Base-by-base conservation (phyloP, 1,139 yeast genomes). In the Debaryomycetaceae sp. region DNA sequence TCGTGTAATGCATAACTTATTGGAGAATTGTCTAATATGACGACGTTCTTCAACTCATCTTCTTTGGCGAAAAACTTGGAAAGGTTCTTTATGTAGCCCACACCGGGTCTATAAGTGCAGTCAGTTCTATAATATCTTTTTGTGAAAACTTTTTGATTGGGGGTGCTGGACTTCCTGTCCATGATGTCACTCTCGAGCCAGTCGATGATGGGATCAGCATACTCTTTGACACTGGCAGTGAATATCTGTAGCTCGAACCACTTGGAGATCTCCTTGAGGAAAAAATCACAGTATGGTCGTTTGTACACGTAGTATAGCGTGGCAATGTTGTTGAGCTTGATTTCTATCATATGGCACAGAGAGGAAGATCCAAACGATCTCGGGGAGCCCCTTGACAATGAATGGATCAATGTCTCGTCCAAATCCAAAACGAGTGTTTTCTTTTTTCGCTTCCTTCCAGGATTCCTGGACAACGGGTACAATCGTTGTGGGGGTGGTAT, bases 151-250 rank as follows among this genome's bases (percentile, higher is more conserved):
- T 46, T 42, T 13, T 41, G 44, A 36, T 45, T 42, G 42, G 50
- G 49, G 5, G 37, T 33, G 29, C 44, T 48, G 46, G 37, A 49
- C 14, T 39, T 42, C 22, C 41, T 35, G 29, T 42, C 59, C 17
- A 62, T 49, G n/a, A 70, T 61, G 41, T 73, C 78, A 44, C 60
- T 62, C 53, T 74, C 79, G 20, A 93, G 69, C 85, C 95, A 88
- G 64, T 91, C 95, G 43, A 93, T 89, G 49, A 93, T 95, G 0
- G 99, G 99, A 59, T 93, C 99, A 0, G 99, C 99, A 57, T 93
- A 93, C 61, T 90, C 97, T 63, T 83, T 83, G 47, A 93, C 95
- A 42, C 96, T 85, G 1, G 99, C 99, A 0, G 99, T 93, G 68
- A 90, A 90, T 9, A 93, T 81, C 40, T 90, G 93, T 38, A 93